Conservation (phyloP, 169 alveolate genomes). For the Cryptosporidium andersoni region DNA sequence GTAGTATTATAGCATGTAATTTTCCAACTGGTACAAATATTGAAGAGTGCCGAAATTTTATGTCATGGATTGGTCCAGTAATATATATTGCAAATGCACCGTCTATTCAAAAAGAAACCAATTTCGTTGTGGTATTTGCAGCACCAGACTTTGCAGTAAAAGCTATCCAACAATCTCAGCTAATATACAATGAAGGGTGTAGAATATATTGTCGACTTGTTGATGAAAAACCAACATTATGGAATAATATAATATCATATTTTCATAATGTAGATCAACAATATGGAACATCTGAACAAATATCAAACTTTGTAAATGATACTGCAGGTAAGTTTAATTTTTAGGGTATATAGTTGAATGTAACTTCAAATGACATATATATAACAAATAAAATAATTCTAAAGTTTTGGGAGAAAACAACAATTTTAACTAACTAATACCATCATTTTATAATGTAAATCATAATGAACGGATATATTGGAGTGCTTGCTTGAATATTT, state of each 20-base stretch:
- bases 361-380: neutral
- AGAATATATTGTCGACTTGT: slow-evolving; percentile 46
- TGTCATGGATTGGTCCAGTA: slow-evolving; percentile 78
- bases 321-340: slow-evolving; percentile 69
- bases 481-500: too few relatives aligned
- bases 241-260: slow-evolving; percentile 37
- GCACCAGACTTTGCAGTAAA: slow-evolving; percentile 73
- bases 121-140: slow-evolving; percentile 74
- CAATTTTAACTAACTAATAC: neutral
- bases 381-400: neutral
- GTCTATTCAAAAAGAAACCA: slow-evolving; percentile 72
- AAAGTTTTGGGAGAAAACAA: neutral
- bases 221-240: slow-evolving; percentile 55
- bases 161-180: slow-evolving; percentile 29
- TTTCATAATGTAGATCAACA: slow-evolving; percentile 53
- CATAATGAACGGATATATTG: too few relatives aligned
- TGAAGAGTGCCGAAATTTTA: slow-evolving; percentile 65
- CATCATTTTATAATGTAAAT: too few relatives aligned
- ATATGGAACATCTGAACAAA: slow-evolving; percentile 51
- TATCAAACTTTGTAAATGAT: slow-evolving; percentile 34
- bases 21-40: slow-evolving; percentile 74
- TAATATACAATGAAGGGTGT: slow-evolving; percentile 47
- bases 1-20: slow-evolving; percentile 72
- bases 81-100: slow-evolving; percentile 74
- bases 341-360: neutral